phyloP scores from a whole-genome alignment of 1,139 yeast genomes.

The Kodamaea sp. region DNA sequence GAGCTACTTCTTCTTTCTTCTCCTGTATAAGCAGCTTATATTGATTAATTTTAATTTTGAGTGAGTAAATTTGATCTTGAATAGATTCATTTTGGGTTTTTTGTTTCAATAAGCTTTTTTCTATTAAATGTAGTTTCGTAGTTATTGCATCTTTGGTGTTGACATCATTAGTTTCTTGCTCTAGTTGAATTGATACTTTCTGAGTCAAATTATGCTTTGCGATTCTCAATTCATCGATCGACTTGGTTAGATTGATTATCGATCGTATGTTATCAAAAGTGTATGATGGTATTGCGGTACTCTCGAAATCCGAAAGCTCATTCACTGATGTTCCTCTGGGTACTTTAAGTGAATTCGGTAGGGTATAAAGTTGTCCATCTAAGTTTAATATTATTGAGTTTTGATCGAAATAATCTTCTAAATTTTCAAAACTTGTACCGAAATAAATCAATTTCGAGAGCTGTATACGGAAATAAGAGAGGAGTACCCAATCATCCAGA shows the following conservation, averaged over 20 bases:
- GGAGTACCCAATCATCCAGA: conserved; percentile 20
- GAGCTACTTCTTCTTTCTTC: conserved; percentile 15
- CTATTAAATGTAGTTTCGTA: conserved; percentile 10
- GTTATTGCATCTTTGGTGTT: background rate
- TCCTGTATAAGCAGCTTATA: conserved; percentile 18
- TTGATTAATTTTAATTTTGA: conserved; percentile 24
- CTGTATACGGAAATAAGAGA: conserved; percentile 20
- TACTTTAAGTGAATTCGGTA: conserved; percentile 13
- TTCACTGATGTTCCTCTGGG: conserved; percentile 4
- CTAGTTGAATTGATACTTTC: conserved; percentile 5
- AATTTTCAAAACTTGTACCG: conserved; percentile 11
- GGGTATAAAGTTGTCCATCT: conserved; percentile 22
- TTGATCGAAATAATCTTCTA: conserved; percentile 19
- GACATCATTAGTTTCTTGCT: background rate
- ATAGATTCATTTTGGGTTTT: conserved; percentile 24
- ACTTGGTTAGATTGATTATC: conserved; percentile 26
- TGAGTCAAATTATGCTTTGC: conserved; percentile 12
- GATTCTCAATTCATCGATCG: conserved; percentile 28
- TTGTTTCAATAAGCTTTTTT: conserved; percentile 20
- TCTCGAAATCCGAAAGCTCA: no score
- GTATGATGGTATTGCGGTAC: conserved; percentile 21
- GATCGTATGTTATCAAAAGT: conserved; percentile 36
- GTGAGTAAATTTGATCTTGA: conserved; percentile 25
- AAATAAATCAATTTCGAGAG: conserved; percentile 17
- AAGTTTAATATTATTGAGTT: conserved; percentile 28